A percentile compares a stretch with the other conserved stretches of the same genome.
Conservation (phyloP, 345 rosid genomes). For the Combretum micranthum region DNA sequence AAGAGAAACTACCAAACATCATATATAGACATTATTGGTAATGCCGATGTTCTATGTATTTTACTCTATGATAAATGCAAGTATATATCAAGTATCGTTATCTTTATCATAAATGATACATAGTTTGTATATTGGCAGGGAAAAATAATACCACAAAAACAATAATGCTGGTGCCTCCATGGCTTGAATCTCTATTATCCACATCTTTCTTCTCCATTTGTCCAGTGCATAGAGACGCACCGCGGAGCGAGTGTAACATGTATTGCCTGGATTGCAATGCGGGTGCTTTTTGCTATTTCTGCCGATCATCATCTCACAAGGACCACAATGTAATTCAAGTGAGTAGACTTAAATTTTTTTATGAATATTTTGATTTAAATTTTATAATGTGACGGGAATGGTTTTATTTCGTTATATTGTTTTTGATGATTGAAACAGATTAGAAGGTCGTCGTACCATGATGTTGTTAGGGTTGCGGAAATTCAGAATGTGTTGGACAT, state of each 20-base stretch:
- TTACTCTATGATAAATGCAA: no score
- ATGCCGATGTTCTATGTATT: no score
- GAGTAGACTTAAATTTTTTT: neutral
- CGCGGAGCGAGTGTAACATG: slow-evolving; percentile 18
- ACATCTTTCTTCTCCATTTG: slow-evolving; percentile 13
- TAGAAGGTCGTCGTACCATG: slow-evolving; percentile 15
- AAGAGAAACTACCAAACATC: no score
- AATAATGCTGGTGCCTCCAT: slow-evolving; percentile 9
- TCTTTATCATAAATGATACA: neutral
- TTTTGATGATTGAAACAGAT: slow-evolving; percentile 1
- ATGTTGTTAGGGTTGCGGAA: slow-evolving; percentile 14
- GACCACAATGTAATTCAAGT: slow-evolving; percentile 13
- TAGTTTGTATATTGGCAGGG: neutral
- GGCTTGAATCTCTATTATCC: slow-evolving; percentile 15
- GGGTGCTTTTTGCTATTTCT: slow-evolving; percentile 12
- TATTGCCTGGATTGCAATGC: slow-evolving; percentile 10
- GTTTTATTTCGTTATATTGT: neutral
- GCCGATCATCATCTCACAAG: slow-evolving; percentile 15
- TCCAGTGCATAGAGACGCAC: slow-evolving; percentile 8
- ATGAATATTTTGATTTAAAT: neutral
- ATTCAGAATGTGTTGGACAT: slow-evolving; percentile 10
- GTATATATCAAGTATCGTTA: neutral
- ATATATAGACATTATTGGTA: no score
- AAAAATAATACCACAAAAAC: neutral
- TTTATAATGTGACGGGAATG: neutral